Evolutionary conservation across 208 protist species (phyloP), one percentile per base, ranked within the genome.

Genomic region (Herpetomonas samuelpessoai): DNA sequence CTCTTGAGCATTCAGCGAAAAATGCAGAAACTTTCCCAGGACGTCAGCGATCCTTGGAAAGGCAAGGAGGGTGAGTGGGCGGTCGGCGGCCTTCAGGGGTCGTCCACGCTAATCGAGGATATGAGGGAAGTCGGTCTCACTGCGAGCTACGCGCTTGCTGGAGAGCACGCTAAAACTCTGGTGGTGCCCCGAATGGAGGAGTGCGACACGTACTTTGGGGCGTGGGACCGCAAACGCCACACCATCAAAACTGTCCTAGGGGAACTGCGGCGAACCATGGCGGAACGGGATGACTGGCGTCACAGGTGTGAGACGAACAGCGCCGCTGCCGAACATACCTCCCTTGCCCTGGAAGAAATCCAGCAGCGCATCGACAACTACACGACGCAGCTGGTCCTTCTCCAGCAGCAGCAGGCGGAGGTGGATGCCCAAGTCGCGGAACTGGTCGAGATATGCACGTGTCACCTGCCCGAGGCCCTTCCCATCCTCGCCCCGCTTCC

Each of bases 91-190:
- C 50, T 57, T 24, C 41, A 56, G 1, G 55, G 48, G 10, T 73
- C 65, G 51, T 68, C 67, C 3, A 54, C 63, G 14, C 53, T 78
- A n/a, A 65, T 70, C 51, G 67, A 78, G 46, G 76, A 82, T 14
- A 60, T 85, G n/a, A 81, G 76, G 62, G 70, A 76, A n/a, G 50
- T 85, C 18, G 83, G 79, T 2, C 57, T 80, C 45, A 84, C 76
- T 10, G 83, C 79, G 16, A 86, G 83, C 57, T 79, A 67, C 52
- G 83, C 83, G 16, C 74, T 91, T 18, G 76, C 79, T 6, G 79
- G 74, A 18, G 77, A 82, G 41, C 80, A 91, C 65, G 75, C 79
- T 0, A 58, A 57, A 24, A 53, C 54, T 48, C 45, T 75, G 30
- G 62, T 77, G 18, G 49, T 56, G 2, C 67, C 58, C 12, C 57